phyloP scores from a whole-genome alignment of 768 basidiomycete genomes.

The Boletellus ananiceps region DNA sequence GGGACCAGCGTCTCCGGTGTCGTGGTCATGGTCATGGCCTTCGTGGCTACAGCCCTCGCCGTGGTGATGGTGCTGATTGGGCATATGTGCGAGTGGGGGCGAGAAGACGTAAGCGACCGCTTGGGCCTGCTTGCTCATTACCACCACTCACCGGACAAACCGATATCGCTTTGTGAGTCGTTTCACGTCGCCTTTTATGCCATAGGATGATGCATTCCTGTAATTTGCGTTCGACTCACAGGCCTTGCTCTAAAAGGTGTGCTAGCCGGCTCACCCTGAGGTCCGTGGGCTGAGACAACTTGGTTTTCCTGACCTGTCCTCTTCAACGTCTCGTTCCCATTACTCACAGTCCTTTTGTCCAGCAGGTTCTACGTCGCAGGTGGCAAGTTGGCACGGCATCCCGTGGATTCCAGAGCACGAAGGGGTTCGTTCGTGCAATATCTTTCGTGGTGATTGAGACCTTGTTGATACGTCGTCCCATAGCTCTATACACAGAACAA shows the following conservation, averaged over 20 bases:
- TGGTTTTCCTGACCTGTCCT: constrained; percentile 40
- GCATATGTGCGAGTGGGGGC: constrained; percentile 3
- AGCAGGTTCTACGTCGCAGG: neutral
- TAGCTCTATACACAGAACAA: constrained; percentile 13
- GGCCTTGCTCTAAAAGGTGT: constrained; percentile 64
- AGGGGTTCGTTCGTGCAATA: constrained; percentile 10
- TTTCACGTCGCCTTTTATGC: constrained; percentile 10
- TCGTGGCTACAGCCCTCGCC: constrained; percentile 56
- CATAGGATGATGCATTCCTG: constrained; percentile 52
- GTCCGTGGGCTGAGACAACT: constrained; percentile 67
- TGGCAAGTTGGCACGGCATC: neutral
- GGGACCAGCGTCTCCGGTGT: constrained; percentile 43
- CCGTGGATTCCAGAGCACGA: constrained; percentile 4
- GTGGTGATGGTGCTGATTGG: constrained; percentile 36
- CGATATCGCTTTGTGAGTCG: constrained; percentile 12
- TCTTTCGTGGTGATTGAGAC: constrained; percentile 7
- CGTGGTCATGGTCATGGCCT: constrained; percentile 54
- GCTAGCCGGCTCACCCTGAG: constrained; percentile 74
- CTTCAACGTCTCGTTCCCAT: neutral
- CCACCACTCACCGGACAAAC: neutral
- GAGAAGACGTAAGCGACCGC: constrained; percentile 12
- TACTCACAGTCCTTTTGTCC: constrained; percentile 7
- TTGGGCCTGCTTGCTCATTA: neutral
- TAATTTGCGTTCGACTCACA: constrained; percentile 88
- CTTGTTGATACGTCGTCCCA: constrained; percentile 14